Percentiles rank a stretch among this genome's conserved stretches.
Evolutionary conservation across 2,329 filamentous ascomycete genomes (phyloP).

Genomic region (Colletotrichum theobromicola): DNA sequence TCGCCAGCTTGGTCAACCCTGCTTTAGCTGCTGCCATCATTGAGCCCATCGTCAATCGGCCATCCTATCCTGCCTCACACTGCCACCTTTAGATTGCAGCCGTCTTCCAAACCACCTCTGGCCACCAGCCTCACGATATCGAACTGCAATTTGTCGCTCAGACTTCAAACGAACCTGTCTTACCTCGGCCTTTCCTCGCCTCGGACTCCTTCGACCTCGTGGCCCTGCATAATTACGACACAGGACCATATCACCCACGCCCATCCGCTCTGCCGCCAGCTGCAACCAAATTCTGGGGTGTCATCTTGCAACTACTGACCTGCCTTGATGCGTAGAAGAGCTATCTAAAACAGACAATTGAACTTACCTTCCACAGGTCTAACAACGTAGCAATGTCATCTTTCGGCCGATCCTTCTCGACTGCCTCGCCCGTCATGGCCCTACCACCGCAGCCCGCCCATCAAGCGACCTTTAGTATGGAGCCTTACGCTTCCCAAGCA

Average conservation of each 20-base stretch:
- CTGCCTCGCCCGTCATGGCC: constrained; percentile 50
- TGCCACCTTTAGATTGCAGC: not conserved
- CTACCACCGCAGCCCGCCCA: constrained; percentile 39
- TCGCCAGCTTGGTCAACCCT: not conserved
- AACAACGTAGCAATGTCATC: constrained; percentile 44
- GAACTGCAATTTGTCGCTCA: not conserved
- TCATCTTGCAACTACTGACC: constrained; percentile 6
- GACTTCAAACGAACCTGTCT: not conserved
- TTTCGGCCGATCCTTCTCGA: constrained; percentile 45
- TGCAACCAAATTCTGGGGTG: not conserved
- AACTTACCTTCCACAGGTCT: constrained; percentile 32
- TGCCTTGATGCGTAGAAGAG: constrained; percentile 6
- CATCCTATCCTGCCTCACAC: not conserved
- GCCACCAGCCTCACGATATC: not conserved
- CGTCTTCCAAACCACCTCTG: not conserved
- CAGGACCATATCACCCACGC: not conserved
- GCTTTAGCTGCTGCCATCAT: not conserved
- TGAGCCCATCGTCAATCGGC: not conserved
- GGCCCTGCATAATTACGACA: not conserved
- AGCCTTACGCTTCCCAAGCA: constrained; percentile 36
- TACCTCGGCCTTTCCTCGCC: not conserved
- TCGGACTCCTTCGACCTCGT: not conserved
- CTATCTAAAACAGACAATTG: constrained; percentile 26
- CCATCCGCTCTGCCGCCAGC: not conserved
- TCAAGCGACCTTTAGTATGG: constrained; percentile 38